Base-by-base conservation (phyloP, 139 green algal species). In the Chlorella sp. region DNA sequence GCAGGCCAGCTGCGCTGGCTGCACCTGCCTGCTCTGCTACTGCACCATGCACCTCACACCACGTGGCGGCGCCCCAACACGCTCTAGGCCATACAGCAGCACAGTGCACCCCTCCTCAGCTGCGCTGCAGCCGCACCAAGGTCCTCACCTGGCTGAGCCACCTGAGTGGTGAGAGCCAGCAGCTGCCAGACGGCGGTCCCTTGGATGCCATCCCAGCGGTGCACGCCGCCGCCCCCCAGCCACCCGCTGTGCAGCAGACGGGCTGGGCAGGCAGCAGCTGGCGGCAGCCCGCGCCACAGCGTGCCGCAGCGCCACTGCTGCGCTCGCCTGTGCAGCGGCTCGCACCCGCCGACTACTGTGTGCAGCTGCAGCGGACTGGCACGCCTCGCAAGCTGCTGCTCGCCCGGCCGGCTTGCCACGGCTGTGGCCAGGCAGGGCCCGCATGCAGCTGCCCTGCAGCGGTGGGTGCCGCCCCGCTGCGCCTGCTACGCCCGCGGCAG, bases 401-500 rank as follows among this genome's bases (percentile, higher is more conserved):
- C 3, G 60, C 43, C 40, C 77, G 77, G 0, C 77, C 30, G 4
- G 11, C 60, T 0, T 83, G 77, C 41, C 11, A n/a, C 1, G 41
- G 7, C 0, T 83, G 77, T 32, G 60, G 77, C 58, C 41, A 30
- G 60, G 58, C 77, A 46, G 60, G 41, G 28, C 14, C 40, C 11
- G 58, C 73, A 11, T 83, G 58, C 77, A 41, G 77, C 58, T 83
- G 77, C 40, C 0, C 16, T 14, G 32, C 30, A 17, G 28, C 38
- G 4, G 51, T 16, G 2, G 58, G 19, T 30, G 32, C 77, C 60
- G 34, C 40, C 17, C 76, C 54, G 36, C 51, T 83, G 77, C 77
- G 77, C 60, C 77, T 73, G 40, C 77, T 73, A 60, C 77, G 77
- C 34, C 40, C 73, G 0, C 34, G 46, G 46, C 73, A 67, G 46